phyloP scores from a whole-genome alignment of 2,329 filamentous ascomycete genomes.

The Fusarium sp. region DNA sequence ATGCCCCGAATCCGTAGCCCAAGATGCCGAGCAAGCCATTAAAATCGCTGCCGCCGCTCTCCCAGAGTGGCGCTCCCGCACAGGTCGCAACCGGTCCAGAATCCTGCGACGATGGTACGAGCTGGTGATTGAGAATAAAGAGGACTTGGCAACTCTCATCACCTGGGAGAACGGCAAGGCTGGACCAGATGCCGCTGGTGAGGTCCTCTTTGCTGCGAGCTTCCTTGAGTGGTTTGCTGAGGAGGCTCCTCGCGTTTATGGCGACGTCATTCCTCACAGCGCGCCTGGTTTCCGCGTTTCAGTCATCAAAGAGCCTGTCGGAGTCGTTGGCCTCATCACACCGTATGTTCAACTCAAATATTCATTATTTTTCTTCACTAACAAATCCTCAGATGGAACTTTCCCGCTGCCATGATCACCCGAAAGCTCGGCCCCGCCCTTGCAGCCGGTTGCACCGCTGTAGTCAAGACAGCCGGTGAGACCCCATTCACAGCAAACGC shows the following conservation, averaged over 20 bases:
- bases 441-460: conserved; percentile 80
- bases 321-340: not conserved
- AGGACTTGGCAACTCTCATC: conserved; percentile 73
- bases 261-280: conserved; percentile 68
- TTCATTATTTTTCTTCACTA: not conserved
- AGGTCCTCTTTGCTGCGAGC: conserved; percentile 65
- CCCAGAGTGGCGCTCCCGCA: conserved; percentile 65
- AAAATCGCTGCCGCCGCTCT: not conserved
- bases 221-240: conserved; percentile 72
- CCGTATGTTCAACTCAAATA: not conserved
- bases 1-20: not conserved
- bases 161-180: conserved; percentile 79
- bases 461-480: conserved; percentile 76
- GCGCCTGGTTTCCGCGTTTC: conserved; percentile 44
- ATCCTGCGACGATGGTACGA: conserved; percentile 72
- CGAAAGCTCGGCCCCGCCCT: conserved; percentile 61
- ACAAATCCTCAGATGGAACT: conserved; percentile 61
- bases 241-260: conserved; percentile 67
- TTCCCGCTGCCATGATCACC: conserved; percentile 63
- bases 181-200: conserved; percentile 65
- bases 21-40: not conserved
- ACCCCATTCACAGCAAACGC: conserved; percentile 79
- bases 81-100: conserved; percentile 67
- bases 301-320: not conserved
- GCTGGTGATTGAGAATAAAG: conserved; percentile 70